Conservation (phyloP, 2,329 filamentous ascomycete species). For the Xenosphaeropsis pyriputrescens region DNA sequence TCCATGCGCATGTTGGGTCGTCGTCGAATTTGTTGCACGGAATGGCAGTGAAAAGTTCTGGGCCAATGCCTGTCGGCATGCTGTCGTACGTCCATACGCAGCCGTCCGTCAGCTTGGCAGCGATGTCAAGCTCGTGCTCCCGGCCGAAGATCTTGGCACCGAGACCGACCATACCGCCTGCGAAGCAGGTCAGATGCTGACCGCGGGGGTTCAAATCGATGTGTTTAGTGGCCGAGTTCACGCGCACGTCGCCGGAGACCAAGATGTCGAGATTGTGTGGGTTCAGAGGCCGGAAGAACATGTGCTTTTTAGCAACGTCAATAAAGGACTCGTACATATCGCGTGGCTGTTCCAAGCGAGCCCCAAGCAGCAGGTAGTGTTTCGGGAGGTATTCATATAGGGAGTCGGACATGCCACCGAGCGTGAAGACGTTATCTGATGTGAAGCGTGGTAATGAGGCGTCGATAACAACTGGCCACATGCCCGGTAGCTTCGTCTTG, state of each 20-base stretch:
- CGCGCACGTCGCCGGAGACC: slow-evolving; percentile 29
- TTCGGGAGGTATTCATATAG: slow-evolving; percentile 47
- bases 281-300: slow-evolving; percentile 58
- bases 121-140: slow-evolving; percentile 29
- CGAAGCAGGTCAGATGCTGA: slow-evolving; percentile 31
- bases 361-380: slow-evolving; percentile 39
- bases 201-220: slow-evolving; percentile 22
- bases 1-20: slow-evolving; percentile 11
- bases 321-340: slow-evolving; percentile 48
- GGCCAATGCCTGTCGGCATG: slow-evolving; percentile 42
- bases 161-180: slow-evolving; percentile 31
- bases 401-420: slow-evolving; percentile 23
- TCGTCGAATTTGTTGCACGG: slow-evolving; percentile 23
- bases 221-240: slow-evolving; percentile 4
- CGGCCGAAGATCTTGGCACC: slow-evolving; percentile 28
- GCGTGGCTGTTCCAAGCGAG: slow-evolving; percentile 43
- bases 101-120: slow-evolving; percentile 32
- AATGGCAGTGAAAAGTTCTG: slow-evolving; percentile 30
- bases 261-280: slow-evolving; percentile 47
- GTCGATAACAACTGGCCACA: slow-evolving; percentile 53
- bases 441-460: neutral
- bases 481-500: slow-evolving; percentile 54
- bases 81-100: slow-evolving; percentile 42
- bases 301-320: slow-evolving; percentile 40
- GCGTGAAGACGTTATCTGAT: slow-evolving; percentile 4